Percentiles rank a stretch among this genome's conserved stretches.
Evolutionary conservation across 768 basidiomycete species (phyloP).

Genomic region (Mycena polygramma): DNA sequence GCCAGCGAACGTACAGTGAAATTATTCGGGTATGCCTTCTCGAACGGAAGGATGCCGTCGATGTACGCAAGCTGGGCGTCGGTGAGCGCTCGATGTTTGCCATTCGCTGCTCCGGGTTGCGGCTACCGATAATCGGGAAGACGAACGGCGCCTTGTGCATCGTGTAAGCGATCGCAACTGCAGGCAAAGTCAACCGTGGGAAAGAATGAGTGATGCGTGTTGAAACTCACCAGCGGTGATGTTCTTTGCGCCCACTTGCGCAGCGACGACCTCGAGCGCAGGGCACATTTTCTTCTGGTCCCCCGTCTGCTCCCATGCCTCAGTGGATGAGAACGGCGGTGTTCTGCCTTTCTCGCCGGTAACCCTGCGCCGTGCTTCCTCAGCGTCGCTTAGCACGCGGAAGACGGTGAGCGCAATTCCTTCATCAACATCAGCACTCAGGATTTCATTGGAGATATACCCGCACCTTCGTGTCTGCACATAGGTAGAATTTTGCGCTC

Average conservation of each 20-base stretch:
- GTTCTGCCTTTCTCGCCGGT: constrained; percentile 51
- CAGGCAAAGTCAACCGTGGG: constrained; percentile 36
- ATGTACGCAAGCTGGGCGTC: constrained; percentile 51
- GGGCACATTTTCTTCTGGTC: constrained; percentile 47
- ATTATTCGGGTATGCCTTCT: constrained; percentile 41
- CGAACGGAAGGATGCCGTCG: constrained; percentile 51
- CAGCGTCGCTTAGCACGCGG: constrained; percentile 46
- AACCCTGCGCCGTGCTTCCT: constrained; percentile 44
- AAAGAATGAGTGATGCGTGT: constrained; percentile 19
- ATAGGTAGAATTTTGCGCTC: constrained; percentile 61
- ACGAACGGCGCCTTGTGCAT: constrained; percentile 59
- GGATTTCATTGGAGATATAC: background rate
- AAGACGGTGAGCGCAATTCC: constrained; percentile 54
- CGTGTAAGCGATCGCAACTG: constrained; percentile 37
- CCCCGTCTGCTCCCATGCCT: constrained; percentile 49
- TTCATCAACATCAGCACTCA: background rate
- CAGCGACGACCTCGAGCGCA: constrained; percentile 55
- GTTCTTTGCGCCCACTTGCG: constrained; percentile 53
- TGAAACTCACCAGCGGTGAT: constrained; percentile 43
- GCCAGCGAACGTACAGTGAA: background rate
- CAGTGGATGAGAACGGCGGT: background rate
- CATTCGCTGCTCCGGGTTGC: constrained; percentile 55
- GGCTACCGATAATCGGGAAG: constrained; percentile 55
- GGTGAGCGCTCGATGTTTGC: constrained; percentile 54
- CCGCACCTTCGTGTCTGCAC: constrained; percentile 33